Conservation (phyloP, 2,329 filamentous ascomycete genomes). For the Fusarium nelsonii region DNA sequence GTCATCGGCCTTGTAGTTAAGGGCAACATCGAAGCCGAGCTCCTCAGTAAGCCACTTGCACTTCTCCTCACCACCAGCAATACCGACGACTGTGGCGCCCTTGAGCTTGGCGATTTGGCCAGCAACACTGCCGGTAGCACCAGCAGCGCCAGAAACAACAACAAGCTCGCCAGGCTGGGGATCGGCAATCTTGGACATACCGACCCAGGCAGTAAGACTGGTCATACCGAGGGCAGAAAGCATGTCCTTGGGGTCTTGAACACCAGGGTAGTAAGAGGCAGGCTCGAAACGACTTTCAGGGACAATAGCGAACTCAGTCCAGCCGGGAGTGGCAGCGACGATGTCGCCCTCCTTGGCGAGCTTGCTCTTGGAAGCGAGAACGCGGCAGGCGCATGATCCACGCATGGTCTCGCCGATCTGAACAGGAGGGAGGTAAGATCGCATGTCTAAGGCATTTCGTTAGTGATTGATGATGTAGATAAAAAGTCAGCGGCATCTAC, state of each 20-base stretch:
- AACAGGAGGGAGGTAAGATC: conserved; percentile 76
- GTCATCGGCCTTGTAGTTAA: conserved; percentile 76
- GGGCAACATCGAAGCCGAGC: conserved; percentile 73
- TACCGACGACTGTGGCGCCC: conserved; percentile 71
- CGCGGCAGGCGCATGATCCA: conserved; percentile 69
- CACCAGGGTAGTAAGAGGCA: conserved; percentile 56
- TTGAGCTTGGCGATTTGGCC: conserved; percentile 83
- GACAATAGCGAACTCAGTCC: conserved; percentile 75
- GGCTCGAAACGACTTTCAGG: conserved; percentile 63
- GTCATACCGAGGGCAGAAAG: conserved; percentile 74
- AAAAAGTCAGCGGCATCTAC: conserved; percentile 46
- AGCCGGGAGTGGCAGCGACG: conserved; percentile 68
- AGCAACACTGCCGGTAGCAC: conserved; percentile 80
- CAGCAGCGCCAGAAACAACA: conserved; percentile 81
- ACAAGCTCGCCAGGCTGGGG: conserved; percentile 79
- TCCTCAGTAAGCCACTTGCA: conserved; percentile 73
- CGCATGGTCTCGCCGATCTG: conserved; percentile 77
- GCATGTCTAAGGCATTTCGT: conserved; percentile 52
- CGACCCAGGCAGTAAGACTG: conserved; percentile 81
- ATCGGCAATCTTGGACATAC: conserved; percentile 75
- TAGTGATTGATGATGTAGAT: background rate
- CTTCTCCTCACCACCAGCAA: conserved; percentile 76
- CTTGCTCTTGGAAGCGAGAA: conserved; percentile 70
- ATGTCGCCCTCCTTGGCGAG: conserved; percentile 69
- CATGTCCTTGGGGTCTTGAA: conserved; percentile 66